Conservation (phyloP, 805 yeast species). For the Cyberlindnera lachancei region DNA sequence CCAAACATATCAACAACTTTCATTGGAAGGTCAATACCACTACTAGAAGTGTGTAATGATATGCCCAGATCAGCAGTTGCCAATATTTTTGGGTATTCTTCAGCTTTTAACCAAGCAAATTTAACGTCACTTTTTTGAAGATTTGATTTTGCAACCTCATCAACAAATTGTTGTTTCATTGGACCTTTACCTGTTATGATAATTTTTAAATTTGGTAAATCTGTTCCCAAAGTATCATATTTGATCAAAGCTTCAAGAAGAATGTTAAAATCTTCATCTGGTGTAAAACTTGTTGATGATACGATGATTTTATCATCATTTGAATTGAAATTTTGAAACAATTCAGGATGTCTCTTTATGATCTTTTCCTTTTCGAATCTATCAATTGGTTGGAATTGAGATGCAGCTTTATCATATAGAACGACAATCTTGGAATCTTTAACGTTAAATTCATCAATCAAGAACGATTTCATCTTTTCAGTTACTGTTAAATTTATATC, state of each 20-base stretch:
- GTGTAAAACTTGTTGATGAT: slow-evolving; percentile 90
- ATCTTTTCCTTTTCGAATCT: slow-evolving; percentile 24
- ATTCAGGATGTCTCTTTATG: slow-evolving; percentile 26
- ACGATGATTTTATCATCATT: slow-evolving; percentile 55
- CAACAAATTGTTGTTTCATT: slow-evolving; percentile 44
- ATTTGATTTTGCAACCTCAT: slow-evolving; percentile 35
- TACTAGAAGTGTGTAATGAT: slow-evolving; percentile 84
- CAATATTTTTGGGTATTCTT: slow-evolving; percentile 72
- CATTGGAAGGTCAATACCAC: slow-evolving; percentile 96
- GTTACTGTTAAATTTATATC: slow-evolving; percentile 78
- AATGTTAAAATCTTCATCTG: slow-evolving; percentile 81
- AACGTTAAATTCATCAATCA: slow-evolving; percentile 50
- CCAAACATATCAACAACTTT: slow-evolving; percentile 95
- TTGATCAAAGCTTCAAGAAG: slow-evolving; percentile 59
- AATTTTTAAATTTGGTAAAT: slow-evolving; percentile 45
- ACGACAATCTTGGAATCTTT: slow-evolving; percentile 44
- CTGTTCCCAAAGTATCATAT: slow-evolving; percentile 30
- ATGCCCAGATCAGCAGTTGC: slow-evolving; percentile 81
- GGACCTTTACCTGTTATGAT: slow-evolving; percentile 99
- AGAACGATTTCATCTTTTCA: slow-evolving; percentile 54
- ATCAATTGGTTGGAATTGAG: slow-evolving; percentile 46
- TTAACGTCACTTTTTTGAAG: slow-evolving; percentile 47
- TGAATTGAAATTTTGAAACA: slow-evolving; percentile 30
- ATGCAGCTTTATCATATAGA: slow-evolving; percentile 81
- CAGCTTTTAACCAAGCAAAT: slow-evolving; percentile 69